A percentile compares a stretch with the other conserved stretches of the same genome.
Evolutionary conservation across 345 rosid species (phyloP).

Genomic region (Firmiana major): DNA sequence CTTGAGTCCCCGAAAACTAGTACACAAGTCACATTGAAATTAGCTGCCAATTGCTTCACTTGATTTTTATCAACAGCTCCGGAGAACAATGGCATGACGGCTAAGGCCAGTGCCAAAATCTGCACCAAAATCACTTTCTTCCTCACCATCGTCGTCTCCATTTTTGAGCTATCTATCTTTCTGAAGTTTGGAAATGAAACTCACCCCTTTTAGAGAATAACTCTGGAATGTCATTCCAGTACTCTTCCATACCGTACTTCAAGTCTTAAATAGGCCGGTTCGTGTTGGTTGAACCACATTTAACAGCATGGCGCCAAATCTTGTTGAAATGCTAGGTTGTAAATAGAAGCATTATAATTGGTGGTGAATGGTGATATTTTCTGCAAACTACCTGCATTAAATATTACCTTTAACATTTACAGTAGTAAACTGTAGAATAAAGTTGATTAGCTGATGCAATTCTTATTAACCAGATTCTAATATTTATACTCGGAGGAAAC

Average conservation of each 20-base stretch:
- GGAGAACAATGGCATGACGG: slow-evolving; percentile 9
- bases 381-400: slow-evolving; percentile 1
- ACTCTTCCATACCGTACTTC: not conserved
- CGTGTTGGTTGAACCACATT: slow-evolving; percentile 5
- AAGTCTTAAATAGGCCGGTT: slow-evolving; percentile 5
- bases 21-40: slow-evolving; percentile 53
- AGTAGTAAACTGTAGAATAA: not conserved
- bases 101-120: not conserved
- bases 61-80: slow-evolving; percentile 28
- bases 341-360: not conserved
- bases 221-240: not conserved
- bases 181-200: not conserved
- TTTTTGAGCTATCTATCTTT: not conserved
- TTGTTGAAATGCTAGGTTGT: not conserved
- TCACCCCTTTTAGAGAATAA: not conserved
- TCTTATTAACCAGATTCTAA: no score
- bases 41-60: slow-evolving; percentile 37
- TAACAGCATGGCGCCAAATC: not conserved
- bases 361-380: not conserved
- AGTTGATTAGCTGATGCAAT: not conserved
- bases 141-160: not conserved
- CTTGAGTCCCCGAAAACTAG: slow-evolving; percentile 87
- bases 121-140: not conserved
- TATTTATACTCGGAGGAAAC: no score
- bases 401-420: not conserved